Conservation (phyloP, 129 eudicot species). For the Logfia minima region DNA sequence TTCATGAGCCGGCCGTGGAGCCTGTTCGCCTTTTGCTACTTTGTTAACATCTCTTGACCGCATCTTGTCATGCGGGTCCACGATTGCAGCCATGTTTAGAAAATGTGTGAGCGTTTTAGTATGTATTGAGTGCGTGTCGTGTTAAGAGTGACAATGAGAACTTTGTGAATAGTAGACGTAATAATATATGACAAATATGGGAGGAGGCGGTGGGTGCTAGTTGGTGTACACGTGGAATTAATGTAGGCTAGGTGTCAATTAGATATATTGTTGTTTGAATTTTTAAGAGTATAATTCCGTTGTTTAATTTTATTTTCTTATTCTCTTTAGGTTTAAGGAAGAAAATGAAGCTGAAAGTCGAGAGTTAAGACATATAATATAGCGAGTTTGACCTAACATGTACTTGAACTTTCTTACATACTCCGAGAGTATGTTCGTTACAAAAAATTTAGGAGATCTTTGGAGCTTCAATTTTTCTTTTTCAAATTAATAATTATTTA, state of each 20-base stretch:
- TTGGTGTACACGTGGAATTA: neutral
- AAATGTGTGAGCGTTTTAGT: neutral
- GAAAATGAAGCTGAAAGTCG: too few relatives aligned
- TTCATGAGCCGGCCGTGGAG: conserved; percentile 36
- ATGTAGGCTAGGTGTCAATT: neutral
- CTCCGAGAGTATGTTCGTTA: too few relatives aligned
- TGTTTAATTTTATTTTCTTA: too few relatives aligned
- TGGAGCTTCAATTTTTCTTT: too few relatives aligned
- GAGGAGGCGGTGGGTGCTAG: neutral
- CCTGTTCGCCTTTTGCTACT: conserved; percentile 46
- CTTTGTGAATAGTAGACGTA: neutral
- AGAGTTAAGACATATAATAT: too few relatives aligned
- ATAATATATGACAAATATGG: neutral
- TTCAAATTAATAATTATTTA: too few relatives aligned
- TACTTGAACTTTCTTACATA: too few relatives aligned
- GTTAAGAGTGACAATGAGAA: neutral
- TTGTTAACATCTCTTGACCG: conserved; percentile 36
- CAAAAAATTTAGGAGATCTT: too few relatives aligned
- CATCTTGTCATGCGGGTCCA: conserved; percentile 27
- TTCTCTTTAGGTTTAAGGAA: too few relatives aligned
- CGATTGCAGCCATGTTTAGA: neutral
- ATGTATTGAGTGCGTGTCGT: neutral
- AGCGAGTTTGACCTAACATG: too few relatives aligned
- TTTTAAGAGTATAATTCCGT: neutral
- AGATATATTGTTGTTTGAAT: neutral